Percentiles rank a stretch among this genome's conserved stretches.
Conservation (phyloP, 805 yeast species). For the Ogataea chonburiensis region DNA sequence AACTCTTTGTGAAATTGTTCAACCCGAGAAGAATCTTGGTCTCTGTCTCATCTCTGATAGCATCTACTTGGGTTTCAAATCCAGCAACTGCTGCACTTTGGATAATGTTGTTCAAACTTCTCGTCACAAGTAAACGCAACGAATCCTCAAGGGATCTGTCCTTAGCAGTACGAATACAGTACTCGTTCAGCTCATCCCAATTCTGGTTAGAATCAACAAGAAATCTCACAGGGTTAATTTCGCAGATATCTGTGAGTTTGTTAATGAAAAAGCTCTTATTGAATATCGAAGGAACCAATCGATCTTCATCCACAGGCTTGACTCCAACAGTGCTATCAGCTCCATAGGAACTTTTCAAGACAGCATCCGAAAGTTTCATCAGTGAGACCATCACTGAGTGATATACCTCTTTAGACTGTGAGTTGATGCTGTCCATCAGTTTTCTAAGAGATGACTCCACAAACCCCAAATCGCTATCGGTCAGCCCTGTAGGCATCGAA, state of each 20-base stretch:
- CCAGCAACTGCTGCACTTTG: constrained; percentile 41
- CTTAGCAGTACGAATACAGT: constrained; percentile 45
- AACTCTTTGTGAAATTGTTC: constrained; percentile 40
- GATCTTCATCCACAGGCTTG: constrained; percentile 23
- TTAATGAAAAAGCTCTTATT: constrained; percentile 56
- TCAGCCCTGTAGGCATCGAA: constrained; percentile 42
- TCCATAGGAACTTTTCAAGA: constrained; percentile 12
- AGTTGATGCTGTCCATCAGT: constrained; percentile 59
- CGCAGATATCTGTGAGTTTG: constrained; percentile 51
- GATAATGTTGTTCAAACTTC: constrained; percentile 52
- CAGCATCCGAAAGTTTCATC: constrained; percentile 40
- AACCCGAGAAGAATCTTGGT: constrained; percentile 49
- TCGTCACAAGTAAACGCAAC: constrained; percentile 47
- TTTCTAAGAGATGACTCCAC: constrained; percentile 59
- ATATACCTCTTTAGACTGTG: constrained; percentile 53
- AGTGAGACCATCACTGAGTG: constrained; percentile 46
- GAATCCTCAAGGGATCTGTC: constrained; percentile 43
- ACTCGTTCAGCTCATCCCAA: constrained; percentile 49
- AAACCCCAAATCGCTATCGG: constrained; percentile 45
- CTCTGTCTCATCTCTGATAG: constrained; percentile 38
- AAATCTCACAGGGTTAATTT: constrained; percentile 52
- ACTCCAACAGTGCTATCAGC: constrained; percentile 14
- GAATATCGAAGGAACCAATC: constrained; percentile 44
- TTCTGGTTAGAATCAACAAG: constrained; percentile 40
- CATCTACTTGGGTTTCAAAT: constrained; percentile 26